Base-by-base conservation (phyloP, 257 asterid species). In the Schizonepeta tenuifolia region DNA sequence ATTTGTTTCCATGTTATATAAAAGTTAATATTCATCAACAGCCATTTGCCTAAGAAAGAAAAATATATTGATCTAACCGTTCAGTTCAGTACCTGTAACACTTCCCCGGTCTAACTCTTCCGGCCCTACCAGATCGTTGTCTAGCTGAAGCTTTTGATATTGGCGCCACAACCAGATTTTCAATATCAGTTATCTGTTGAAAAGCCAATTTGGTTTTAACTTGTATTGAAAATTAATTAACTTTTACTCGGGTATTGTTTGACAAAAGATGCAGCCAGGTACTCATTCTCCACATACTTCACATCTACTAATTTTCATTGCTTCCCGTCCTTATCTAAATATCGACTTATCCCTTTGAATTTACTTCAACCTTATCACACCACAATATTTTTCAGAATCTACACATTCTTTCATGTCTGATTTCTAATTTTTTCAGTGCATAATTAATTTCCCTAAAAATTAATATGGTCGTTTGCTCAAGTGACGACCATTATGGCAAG, bases 121-220 rank as follows among this genome's bases (percentile, higher is more conserved):
- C 99, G 70, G 97, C 96, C 79, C 99, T 88, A 70, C 99, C 99
- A 70, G 99, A 87, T 81, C 99, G 87, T 86, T 94, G 99, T 72
- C 93, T 80, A 61, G 99, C 98, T 74, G 97, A 94, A 55, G 97
- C 97, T 87, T 84, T 89, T 21, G 97, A 94, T 83, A 94, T 92
- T 50, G 99, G 96, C 56, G 97, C 90, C 86, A 91, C 97, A 3
- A 94, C 83, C 81, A 94, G 78, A 81, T 81, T 94, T 72, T 94
- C 99, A 82, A 91, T 88, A 84, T 94, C 99, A 61, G 87, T 80
- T 68, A 94, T 77, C 99, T 94, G 89, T 83, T 66, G n/a, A 35
- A 77, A 70, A 67, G 71, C 50, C 59, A 3, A 81, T 20, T 59
- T 55, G 75, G 64, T 15, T 43, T 54, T 71, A 53, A 73, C 68